Evolutionary conservation across 192 early-diverging fungal genomes (phyloP), one percentile per base, ranked within the genome.

Genomic region (Coemansia guatemalensis): DNA sequence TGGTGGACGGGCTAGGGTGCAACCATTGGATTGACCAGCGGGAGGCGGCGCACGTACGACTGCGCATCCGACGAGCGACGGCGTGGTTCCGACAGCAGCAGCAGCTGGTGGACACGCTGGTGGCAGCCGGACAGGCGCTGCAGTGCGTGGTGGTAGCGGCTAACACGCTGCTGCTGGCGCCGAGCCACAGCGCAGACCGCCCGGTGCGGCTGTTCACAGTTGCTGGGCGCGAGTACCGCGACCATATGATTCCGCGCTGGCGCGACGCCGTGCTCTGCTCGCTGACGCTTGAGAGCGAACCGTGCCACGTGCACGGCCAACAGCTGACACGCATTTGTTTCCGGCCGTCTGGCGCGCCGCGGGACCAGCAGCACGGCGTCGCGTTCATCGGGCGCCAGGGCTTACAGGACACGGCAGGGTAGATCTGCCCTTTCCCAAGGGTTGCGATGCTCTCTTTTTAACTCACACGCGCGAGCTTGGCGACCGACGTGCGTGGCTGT

Each of bases 181-280:
- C 39, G 50, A 51, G 49, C 30, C 26, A 33, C 56, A 57, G 30
- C 23, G 9, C 21, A 26, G 27, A 35, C 25, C 22, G 18, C 48
- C 18, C 1, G 8, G 23, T n/a, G 62, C 48, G 75, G 2, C 20
- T 32, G 20, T 29, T 73, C 27, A 39, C 39, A 21, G 55, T 49
- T 0, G 56, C 30, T 9, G n/a, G 25, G 30, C 41, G n/a, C 27
- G 35, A 60, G 47, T 79, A 60, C 29, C 63, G 68, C 23, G 71
- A 80, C 48, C 64, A 73, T 51, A 74, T 74, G 77, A 74, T 80
- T 48, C 64, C 68, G 27, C 55, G 77, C 7, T 80, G 77, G 77
- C 65, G 51, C 44, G 39, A 44, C 23, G 22, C 69, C 7, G 59
- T 80, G 14, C 48, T 49, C 12, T 25, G 53, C 2, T 68, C 77